These are phyloP conservation scores for Thinopyrum elongatum DNA, from an alignment of 176 grass and related monocot genomes.

Conservation along the genomic window DNA sequence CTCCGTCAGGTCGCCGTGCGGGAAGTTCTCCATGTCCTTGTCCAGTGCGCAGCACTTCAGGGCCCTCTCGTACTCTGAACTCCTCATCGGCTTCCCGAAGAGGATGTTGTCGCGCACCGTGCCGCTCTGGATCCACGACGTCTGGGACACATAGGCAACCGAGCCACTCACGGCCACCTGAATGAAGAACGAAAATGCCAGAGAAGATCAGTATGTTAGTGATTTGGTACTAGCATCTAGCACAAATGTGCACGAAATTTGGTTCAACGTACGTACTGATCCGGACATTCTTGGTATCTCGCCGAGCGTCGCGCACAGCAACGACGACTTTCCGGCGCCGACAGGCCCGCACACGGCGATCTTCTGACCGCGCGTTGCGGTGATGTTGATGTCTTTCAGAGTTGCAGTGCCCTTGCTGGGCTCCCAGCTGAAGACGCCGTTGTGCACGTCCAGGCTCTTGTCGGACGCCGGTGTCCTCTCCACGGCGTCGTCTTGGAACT, in stretches of 20 bases:
- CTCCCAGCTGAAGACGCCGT: constrained; percentile 69
- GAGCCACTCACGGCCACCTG: constrained; percentile 59
- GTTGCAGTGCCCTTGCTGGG: constrained; percentile 35
- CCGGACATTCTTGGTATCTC: constrained; percentile 81
- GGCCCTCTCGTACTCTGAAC: constrained; percentile 45
- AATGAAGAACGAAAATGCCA: neutral
- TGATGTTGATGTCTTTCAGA: constrained; percentile 49
- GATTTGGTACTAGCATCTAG: no score
- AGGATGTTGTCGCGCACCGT: constrained; percentile 77
- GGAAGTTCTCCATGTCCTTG: constrained; percentile 72
- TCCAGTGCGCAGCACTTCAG: constrained; percentile 69
- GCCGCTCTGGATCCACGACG: constrained; percentile 80
- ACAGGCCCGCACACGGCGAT: constrained; percentile 74
- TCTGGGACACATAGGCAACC: constrained; percentile 68
- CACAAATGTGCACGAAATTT: neutral
- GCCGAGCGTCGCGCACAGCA: constrained; percentile 64
- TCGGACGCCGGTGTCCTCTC: constrained; percentile 1
- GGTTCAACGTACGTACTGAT: constrained; percentile 35
- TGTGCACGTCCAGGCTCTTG: constrained; percentile 24
- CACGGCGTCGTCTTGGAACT: constrained; percentile 57
- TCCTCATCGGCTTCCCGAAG: constrained; percentile 66
- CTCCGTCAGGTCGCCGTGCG: constrained; percentile 60
- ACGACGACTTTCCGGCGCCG: constrained; percentile 63
- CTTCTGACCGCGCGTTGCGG: constrained; percentile 37
- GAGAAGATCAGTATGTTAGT: neutral